These are phyloP conservation scores for sunflower (Helianthus annuus) DNA, from an alignment of 129 eudicot genomes.

Conservation along the genomic window HanXRQr2.0-SUNRISE NC_035443.2:148484797-148485296, in stretches of 20 bases:
- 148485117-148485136: not conserved
- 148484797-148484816: not conserved
- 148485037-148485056: slow-evolving; percentile 70
- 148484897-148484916: slow-evolving; percentile 51
- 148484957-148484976: slow-evolving; percentile 76
- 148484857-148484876: slow-evolving; percentile 15
- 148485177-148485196: no score
- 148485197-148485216: no score
- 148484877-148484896: slow-evolving; percentile 1
- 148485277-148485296: no score
- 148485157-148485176: no score
- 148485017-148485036: slow-evolving; percentile 10
- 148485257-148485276: no score
- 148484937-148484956: slow-evolving; percentile 94
- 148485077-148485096: slow-evolving; percentile 97
- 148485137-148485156: no score
- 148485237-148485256: no score
- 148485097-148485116: slow-evolving; percentile 52
- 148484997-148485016: not conserved
- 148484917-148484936: slow-evolving; percentile 99
- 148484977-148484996: not conserved
- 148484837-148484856: not conserved
- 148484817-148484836: not conserved
- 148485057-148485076: slow-evolving; percentile 92
- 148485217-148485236: no score